A percentile compares a stretch with the other conserved stretches of the same genome.
phyloP scores from a whole-genome alignment of 345 rosid genomes.

The Angophora floribunda region DNA sequence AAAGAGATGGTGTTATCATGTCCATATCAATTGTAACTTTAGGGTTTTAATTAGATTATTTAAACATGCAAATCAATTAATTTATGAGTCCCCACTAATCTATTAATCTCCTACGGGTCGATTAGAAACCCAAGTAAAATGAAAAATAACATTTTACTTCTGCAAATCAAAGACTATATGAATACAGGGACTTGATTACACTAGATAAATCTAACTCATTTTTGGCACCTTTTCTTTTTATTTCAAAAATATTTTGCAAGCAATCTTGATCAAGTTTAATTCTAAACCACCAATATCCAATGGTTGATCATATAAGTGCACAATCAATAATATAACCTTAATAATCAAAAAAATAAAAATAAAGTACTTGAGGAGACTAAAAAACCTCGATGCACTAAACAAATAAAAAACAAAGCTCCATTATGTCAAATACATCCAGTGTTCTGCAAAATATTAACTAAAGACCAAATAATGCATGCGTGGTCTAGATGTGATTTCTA shows the following conservation, averaged over 20 bases:
- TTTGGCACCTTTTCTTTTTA: not conserved
- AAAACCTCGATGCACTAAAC: not conserved
- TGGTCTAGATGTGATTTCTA: not conserved
- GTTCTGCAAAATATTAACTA: not conserved
- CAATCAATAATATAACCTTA: not conserved
- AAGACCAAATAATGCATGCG: not conserved
- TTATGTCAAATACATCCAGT: not conserved
- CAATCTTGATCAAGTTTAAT: not conserved
- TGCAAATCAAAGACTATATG: too few species aligned
- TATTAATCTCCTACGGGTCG: not conserved
- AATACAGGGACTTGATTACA: too few species aligned
- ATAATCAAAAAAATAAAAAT: too few species aligned
- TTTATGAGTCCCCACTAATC: not conserved
- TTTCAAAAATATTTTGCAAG: not conserved
- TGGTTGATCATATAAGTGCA: fast-evolving
- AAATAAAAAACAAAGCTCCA: not conserved
- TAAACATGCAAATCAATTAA: too few species aligned
- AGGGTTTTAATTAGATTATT: too few species aligned
- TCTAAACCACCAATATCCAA: too few species aligned
- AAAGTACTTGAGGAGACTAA: not conserved
- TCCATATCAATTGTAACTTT: too few species aligned
- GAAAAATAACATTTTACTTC: too few species aligned
- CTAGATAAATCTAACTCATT: too few species aligned
- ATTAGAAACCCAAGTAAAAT: too few species aligned
- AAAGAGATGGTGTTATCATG: not conserved